Percentiles rank a stretch among this genome's conserved stretches.
These are phyloP conservation scores for Deinandra increscens DNA, from an alignment of 129 eudicot genomes.

Conservation along the genomic window DNA sequence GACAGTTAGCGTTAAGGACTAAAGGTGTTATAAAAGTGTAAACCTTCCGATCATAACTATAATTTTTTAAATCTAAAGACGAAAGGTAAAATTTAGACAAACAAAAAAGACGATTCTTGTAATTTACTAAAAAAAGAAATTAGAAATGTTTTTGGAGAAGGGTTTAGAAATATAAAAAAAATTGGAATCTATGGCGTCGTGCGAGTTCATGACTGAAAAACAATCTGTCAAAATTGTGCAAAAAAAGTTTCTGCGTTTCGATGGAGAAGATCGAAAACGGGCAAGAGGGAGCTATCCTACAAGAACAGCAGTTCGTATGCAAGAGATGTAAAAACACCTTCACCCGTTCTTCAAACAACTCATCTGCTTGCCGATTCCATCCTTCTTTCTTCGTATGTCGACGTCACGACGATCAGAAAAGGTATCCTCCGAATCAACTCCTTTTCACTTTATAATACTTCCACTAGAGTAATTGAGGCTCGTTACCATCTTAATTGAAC, in stretches of 20 bases:
- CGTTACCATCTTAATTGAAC: not conserved
- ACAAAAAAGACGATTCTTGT: no score
- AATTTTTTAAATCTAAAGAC: no score
- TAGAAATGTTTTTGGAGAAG: no score
- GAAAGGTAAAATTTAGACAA: no score
- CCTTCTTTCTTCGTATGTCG: slow-evolving; percentile 95
- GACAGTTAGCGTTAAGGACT: no score
- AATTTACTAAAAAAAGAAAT: no score
- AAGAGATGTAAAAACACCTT: slow-evolving; percentile 60
- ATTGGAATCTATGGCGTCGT: no score
- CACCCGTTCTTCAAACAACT: slow-evolving; percentile 44
- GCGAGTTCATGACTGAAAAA: not conserved
- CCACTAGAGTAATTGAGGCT: not conserved
- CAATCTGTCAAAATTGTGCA: not conserved
- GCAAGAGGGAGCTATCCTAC: slow-evolving; percentile 12
- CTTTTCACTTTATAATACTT: not conserved
- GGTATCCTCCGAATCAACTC: slow-evolving; percentile 30
- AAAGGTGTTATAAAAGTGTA: no score
- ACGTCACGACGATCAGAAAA: slow-evolving; percentile 96
- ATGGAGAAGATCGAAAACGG: slow-evolving; percentile 30
- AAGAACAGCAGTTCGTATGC: slow-evolving; percentile 43
- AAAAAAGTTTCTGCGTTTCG: not conserved
- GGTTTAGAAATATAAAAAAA: no score
- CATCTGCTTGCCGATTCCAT: slow-evolving; percentile 76
- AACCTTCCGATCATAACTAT: no score